phyloP scores from a whole-genome alignment of 768 basidiomycete genomes.

The Solioccasus polychromus region DNA sequence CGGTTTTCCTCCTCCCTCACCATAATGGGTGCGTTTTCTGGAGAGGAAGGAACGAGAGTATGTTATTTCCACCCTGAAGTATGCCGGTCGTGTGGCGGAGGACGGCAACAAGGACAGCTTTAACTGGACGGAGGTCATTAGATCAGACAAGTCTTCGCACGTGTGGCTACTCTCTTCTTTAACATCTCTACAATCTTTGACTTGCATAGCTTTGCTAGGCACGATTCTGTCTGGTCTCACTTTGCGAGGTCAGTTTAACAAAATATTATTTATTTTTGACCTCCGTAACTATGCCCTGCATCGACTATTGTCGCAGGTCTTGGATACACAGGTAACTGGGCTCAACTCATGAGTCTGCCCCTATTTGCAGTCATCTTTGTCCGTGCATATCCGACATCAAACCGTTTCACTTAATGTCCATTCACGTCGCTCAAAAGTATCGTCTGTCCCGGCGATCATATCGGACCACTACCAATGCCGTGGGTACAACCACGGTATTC shows the following conservation, averaged over 20 bases:
- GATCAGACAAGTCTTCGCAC: constrained; percentile 50
- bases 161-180: constrained; percentile 50
- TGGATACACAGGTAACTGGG: constrained; percentile 51
- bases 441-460: constrained; percentile 40
- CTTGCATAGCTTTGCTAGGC: background rate
- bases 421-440: constrained; percentile 27
- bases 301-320: constrained; percentile 67
- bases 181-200: no score
- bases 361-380: constrained; percentile 50
- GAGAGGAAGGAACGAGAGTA: constrained; percentile 48
- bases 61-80: constrained; percentile 29
- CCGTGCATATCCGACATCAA: constrained; percentile 38
- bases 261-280: constrained; percentile 27
- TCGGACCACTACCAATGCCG: constrained; percentile 54
- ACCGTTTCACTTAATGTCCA: background rate
- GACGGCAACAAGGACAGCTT: constrained; percentile 46
- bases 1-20: constrained; percentile 47
- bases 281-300: constrained; percentile 50
- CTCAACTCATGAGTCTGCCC: constrained; percentile 55
- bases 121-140: constrained; percentile 54
- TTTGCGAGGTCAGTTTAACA: background rate
- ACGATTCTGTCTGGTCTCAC: background rate
- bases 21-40: constrained; percentile 48
- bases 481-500: constrained; percentile 45
- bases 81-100: constrained; percentile 33